Conservation (phyloP, 2,329 filamentous ascomycete species). For the Davidsoniella virescens region DNA sequence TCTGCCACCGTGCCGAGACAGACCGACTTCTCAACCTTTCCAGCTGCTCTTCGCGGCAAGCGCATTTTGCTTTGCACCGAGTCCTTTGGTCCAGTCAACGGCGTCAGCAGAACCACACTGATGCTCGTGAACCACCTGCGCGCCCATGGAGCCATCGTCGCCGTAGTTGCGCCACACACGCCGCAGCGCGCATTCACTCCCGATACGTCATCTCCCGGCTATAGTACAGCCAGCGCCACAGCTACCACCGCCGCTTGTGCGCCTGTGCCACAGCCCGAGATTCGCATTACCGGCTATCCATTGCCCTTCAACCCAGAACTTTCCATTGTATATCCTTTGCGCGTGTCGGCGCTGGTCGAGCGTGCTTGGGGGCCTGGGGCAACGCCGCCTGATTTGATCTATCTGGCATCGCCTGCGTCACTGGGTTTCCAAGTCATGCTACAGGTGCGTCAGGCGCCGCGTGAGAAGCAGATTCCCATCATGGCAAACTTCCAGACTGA, state of each 20-base stretch:
- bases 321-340: constrained; percentile 52
- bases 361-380: constrained; percentile 36
- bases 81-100: constrained; percentile 56
- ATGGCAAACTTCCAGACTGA: constrained; percentile 60
- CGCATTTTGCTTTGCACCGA: constrained; percentile 52
- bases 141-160: constrained; percentile 45
- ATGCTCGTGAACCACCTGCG: constrained; percentile 53
- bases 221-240: constrained; percentile 15
- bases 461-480: constrained; percentile 37
- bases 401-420: constrained; percentile 52
- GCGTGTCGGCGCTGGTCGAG: constrained; percentile 42
- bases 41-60: constrained; percentile 36
- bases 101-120: constrained; percentile 54
- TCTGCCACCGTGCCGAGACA: neutral
- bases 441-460: constrained; percentile 45
- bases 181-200: constrained; percentile 38
- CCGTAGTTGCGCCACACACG: constrained; percentile 47
- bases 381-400: constrained; percentile 45
- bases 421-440: constrained; percentile 55
- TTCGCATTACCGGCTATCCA: constrained; percentile 47
- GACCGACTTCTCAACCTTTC: constrained; percentile 30
- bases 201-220: neutral
- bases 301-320: constrained; percentile 57
- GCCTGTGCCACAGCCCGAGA: constrained; percentile 24
- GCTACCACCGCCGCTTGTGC: constrained; percentile 13